Percentiles rank a stretch among this genome's conserved stretches.
Evolutionary conservation across 2,329 filamentous ascomycete species (phyloP).

Genomic region (Neoarthrinium moseri): DNA sequence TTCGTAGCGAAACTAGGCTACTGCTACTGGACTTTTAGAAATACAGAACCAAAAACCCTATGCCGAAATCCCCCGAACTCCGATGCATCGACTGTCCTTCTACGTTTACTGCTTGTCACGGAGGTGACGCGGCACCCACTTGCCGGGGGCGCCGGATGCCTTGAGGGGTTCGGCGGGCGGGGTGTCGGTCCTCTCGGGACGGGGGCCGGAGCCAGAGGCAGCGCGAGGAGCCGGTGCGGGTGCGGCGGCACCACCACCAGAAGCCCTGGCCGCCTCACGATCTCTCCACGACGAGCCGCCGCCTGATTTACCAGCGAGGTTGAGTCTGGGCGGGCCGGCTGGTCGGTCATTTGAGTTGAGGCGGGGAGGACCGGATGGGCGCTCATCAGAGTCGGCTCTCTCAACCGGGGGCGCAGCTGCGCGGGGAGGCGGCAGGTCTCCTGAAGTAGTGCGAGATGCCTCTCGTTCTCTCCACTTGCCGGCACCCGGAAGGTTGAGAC

Average conservation of each 20-base stretch:
- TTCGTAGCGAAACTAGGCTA: conserved; percentile 7
- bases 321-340: conserved; percentile 51
- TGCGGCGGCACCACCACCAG: conserved; percentile 18
- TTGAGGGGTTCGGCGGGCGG: conserved; percentile 49
- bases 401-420: conserved; percentile 23
- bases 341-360: conserved; percentile 36
- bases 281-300: conserved; percentile 57
- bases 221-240: conserved; percentile 1
- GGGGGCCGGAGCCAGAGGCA: not conserved
- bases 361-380: conserved; percentile 6
- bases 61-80: conserved; percentile 25
- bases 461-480: conserved; percentile 45
- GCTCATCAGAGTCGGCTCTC: conserved; percentile 37
- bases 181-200: conserved; percentile 21
- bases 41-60: conserved; percentile 10
- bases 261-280: conserved; percentile 49
- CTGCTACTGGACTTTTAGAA: conserved; percentile 8
- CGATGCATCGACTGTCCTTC: conserved; percentile 23
- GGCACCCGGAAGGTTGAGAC: conserved; percentile 28
- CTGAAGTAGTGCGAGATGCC: conserved; percentile 24
- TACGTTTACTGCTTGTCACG: conserved; percentile 33
- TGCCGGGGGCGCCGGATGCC: conserved; percentile 53
- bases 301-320: conserved; percentile 49
- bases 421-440: conserved; percentile 31
- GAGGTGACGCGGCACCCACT: conserved; percentile 55